Base-by-base conservation (phyloP, 345 rosid genomes). In the Reutealis trisperma region DNA sequence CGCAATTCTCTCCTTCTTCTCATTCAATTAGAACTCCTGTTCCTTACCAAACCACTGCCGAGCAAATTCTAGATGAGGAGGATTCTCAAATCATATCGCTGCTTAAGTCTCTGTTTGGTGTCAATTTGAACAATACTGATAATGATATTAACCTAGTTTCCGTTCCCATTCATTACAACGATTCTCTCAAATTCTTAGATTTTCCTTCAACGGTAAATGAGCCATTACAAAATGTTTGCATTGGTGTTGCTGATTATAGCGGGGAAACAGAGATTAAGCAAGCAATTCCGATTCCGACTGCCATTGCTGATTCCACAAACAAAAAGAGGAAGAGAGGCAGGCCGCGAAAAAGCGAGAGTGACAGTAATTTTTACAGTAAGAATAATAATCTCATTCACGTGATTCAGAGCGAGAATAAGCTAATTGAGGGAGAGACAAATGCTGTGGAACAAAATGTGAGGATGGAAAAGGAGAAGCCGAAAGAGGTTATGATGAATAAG, bases 251-350 rank as follows among this genome's bases (percentile, higher is more conserved):
- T 73, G 73, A 11, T 47, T 69, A 71, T 61, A 12, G 16, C 71
- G 34, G 72, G 37, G 63, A 54, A 32, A 37, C 62, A 45, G 75
- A 47, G 58, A 21, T 54, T 18, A 44, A 71, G 63, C 71, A 37
- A 13, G 51, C 34, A 66, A 34, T 70, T 34, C 41, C 74, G 41
- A 37, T 0, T 37, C 6, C 0, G 1, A 45, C 9, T 12, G 18
- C 25, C 8, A 42, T 42, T 52, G 67, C 51, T 0, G 66, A 80
- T 54, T 57, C 67, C 14, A 44, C 14, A 61, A 0, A 22, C 18
- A 78, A 60, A n/a, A 89, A 83, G 76, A 73, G 89, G 89, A 93
- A 82, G 82, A 90, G 89, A 73, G 96, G 91, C 63, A 81, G 92
- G 83, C 96, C 94, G 44, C 84, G 84, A 44, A 93, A 75, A 85